Conservation (phyloP, 2,329 filamentous ascomycete species). For the Aspergillus persii region DNA sequence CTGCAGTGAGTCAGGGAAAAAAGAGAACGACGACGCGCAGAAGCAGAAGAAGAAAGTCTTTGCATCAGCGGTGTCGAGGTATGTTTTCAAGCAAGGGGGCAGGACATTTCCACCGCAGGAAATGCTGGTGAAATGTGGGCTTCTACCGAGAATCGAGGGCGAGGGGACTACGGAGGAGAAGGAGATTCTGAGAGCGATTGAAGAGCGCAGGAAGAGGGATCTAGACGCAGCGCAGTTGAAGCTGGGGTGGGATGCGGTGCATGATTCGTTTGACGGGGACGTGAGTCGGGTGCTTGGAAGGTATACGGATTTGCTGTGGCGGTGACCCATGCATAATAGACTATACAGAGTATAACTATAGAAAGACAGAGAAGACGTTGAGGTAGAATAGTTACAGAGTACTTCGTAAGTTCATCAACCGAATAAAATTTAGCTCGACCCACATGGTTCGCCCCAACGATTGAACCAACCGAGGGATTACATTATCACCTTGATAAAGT, state of each 20-base stretch:
- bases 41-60: background rate
- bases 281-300: conserved; percentile 1
- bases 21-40: background rate
- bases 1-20: background rate
- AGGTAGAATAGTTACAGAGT: too few relatives aligned
- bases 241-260: conserved; percentile 7
- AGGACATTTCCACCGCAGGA: background rate
- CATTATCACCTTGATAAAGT: background rate
- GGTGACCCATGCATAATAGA: background rate
- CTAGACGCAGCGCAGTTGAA: conserved; percentile 6
- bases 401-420: background rate
- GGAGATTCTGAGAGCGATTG: conserved; percentile 4
- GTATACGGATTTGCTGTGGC: conserved; percentile 2
- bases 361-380: too few relatives aligned
- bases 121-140: background rate
- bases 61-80: background rate
- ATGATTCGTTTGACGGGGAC: conserved; percentile 6
- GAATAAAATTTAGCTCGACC: background rate
- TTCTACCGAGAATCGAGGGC: background rate
- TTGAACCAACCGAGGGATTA: background rate
- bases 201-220: conserved; percentile 2
- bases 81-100: background rate
- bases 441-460: background rate
- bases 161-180: background rate
- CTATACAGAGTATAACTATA: too few relatives aligned